Evolutionary conservation across 192 early-diverging fungal genomes (phyloP), one percentile per base, ranked within the genome.

Genomic region (Coemansia javaensis): DNA sequence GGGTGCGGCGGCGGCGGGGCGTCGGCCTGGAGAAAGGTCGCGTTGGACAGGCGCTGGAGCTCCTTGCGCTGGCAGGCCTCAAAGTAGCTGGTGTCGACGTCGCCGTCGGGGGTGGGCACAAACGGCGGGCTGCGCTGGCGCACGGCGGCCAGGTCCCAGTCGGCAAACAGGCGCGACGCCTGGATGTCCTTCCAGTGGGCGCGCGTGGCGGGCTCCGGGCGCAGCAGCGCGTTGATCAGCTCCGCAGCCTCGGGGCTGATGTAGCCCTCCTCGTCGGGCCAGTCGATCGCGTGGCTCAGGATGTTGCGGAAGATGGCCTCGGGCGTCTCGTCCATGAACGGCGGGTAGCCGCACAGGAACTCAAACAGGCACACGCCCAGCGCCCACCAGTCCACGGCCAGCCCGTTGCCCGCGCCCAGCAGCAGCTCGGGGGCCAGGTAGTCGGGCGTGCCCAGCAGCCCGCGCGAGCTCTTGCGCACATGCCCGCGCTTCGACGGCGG

Each of bases 321-420:
- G 5, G 89, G 85, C 1, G 82, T 63, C 15, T 93, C 87, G 61
- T 90, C 93, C 42, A 83, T 89, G 50, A 95, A 95, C 0, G 93
- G 93, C 21, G 93, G 91, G 46, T 87, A 88, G 25, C 93, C 93
- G 11, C 80, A 77, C 34, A 95, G 53, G 70, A 90, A 91, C 66
- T 97, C 94, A 63, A 87, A 97, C 22, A 94, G 50, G 39, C 90
- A 89, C 23, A 96, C 83, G 20, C 95, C 95, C 13, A 97, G 60
- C 1, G 90, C 82, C 95, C 95, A 98, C 92, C 91, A 98, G 53
- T 98, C 95, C 8, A 96, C 95, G 2, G 84, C 84, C 4, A 81
- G 77, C 8, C 82, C 85, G 54, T 96, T 88, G 14, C 86, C 86
- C 11, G 88, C 82, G 6, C 93, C 90, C 8, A 92, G 79, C 31